Base-by-base conservation (phyloP, 2,329 filamentous ascomycete genomes). In the Colletotrichum filicis region DNA sequence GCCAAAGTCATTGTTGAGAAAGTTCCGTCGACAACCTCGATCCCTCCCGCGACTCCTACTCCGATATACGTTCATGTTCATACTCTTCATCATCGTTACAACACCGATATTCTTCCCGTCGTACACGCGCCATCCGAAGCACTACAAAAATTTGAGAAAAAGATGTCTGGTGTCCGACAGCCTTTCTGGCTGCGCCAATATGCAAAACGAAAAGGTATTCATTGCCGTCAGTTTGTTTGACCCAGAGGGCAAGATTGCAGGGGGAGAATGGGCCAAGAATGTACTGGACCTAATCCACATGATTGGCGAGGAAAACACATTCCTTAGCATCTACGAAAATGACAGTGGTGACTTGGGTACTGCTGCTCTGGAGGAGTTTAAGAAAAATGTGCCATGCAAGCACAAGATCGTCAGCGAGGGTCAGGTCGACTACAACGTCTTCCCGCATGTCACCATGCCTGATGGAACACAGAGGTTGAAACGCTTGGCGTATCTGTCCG, bases 161-260 rank as follows among this genome's bases (percentile, higher is more conserved):
- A 68, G 78, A 68, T 85, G 83, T 73, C 72, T 77, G 24, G 79
- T 76, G 2, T 74, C 78, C 14, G 65, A 73, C 49, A 71, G 77
- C 49, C 28, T 74, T 46, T 68, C 78, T 8, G 82, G 83, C 30
- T 83, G 84, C 72, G 84, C 81, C 26, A 85, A 85, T 73, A 76
- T 79, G 0, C 72, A 75, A 57, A 85, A 89, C 62, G 91, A 94
- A 79, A 92, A 91, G 77, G 84, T 95, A n/a, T 95, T 93, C 78
- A 93, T 95, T 64, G 91, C 91, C 1, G 90, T 92, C 19, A 93
- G 91, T 77, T 86, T 95, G 66, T 92, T 93, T 76, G 92, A 95
- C 77, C 84, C 85, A 24, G 84, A 85, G 7, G 92, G 91, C 1
- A 83, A 87, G 3, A 82, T 95, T 24, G 88, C 92, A 0, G 82